These are phyloP conservation scores for Aspergillus sp. DNA, from an alignment of 2,329 filamentous ascomycete species.

Conservation along the genomic window DNA sequence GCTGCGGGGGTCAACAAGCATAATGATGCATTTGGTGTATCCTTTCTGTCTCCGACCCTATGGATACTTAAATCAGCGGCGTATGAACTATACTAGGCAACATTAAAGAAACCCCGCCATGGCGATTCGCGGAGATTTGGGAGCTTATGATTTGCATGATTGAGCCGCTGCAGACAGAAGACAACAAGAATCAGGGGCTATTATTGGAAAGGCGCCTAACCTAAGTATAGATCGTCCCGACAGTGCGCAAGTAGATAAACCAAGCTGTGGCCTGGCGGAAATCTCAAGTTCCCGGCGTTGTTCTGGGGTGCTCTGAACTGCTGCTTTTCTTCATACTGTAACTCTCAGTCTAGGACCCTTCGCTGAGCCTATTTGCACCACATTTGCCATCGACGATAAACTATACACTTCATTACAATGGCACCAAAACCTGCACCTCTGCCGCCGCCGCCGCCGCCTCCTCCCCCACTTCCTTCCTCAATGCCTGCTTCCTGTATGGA, in stretches of 20 bases:
- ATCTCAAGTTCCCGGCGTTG: neutral
- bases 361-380: neutral
- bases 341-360: neutral
- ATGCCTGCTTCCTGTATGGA: neutral
- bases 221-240: neutral
- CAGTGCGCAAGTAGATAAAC: neutral
- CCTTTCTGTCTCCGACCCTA: neutral
- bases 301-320: neutral
- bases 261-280: neutral
- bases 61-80: neutral
- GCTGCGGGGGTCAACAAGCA: neutral
- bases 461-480: neutral
- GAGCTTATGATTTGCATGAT: neutral
- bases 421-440: neutral
- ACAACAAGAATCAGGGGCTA: neutral
- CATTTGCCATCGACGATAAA: neutral
- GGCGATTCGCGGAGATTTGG: neutral
- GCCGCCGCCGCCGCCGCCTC: too few species aligned
- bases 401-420: neutral
- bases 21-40: neutral
- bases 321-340: neutral
- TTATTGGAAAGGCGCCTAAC: neutral
- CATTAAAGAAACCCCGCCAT: neutral
- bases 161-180: neutral
- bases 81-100: neutral